Evolutionary conservation across 192 early-diverging fungal genomes (phyloP).

Genomic region (Podila epigama): DNA sequence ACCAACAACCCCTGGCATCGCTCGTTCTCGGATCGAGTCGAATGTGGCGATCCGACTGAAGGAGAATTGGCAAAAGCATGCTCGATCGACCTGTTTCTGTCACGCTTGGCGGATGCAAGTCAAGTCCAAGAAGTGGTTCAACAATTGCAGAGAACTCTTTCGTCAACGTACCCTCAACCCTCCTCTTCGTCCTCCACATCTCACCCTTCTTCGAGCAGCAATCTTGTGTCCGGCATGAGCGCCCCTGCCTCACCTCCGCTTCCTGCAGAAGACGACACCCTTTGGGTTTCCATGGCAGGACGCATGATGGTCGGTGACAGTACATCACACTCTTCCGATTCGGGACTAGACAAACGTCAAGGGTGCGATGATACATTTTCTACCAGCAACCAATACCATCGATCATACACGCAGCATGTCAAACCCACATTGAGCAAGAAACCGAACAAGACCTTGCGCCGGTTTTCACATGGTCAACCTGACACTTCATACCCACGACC

Average conservation of each 20-base stretch:
- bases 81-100: conserved; percentile 11
- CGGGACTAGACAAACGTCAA: neutral
- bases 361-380: no score
- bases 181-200: neutral
- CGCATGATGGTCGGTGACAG: neutral
- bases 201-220: neutral
- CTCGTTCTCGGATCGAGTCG: neutral
- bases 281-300: neutral
- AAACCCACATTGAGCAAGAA: no score
- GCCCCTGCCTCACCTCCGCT: neutral
- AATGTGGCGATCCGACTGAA: conserved; percentile 4
- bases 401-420: no score
- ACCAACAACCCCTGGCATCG: neutral
- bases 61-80: neutral
- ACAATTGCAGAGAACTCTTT: neutral
- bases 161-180: neutral
- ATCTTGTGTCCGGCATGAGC: no score
- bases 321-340: neutral
- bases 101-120: conserved; percentile 2
- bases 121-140: neutral
- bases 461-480: neutral
- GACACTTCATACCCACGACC: neutral
- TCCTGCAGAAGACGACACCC: neutral
- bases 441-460: neutral
- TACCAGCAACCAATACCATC: no score